Conservation (phyloP, 1,284 basidiomycete species). For the Apiotrichum gamsii region DNA sequence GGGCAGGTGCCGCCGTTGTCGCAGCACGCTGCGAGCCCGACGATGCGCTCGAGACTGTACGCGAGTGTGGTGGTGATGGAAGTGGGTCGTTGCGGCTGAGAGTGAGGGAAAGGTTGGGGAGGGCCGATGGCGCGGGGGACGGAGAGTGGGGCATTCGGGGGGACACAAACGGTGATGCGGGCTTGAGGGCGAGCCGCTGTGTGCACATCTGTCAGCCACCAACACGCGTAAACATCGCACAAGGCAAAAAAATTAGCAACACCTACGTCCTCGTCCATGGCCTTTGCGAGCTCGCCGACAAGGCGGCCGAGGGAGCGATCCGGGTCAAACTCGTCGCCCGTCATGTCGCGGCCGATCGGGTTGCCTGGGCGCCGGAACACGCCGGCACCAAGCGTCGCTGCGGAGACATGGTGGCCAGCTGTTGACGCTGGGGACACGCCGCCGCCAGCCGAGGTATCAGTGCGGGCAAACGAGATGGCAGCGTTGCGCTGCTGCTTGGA, state of each 20-base stretch:
- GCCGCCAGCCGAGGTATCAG: constrained; percentile 12
- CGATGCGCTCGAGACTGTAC: constrained; percentile 17
- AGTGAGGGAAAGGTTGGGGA: constrained; percentile 49
- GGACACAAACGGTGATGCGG: constrained; percentile 4
- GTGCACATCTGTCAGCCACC: neutral
- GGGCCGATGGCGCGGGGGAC: constrained; percentile 17
- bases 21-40: neutral
- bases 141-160: constrained; percentile 13
- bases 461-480: neutral
- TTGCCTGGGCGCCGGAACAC: constrained; percentile 50
- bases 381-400: constrained; percentile 74
- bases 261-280: constrained; percentile 36
- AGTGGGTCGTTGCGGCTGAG: constrained; percentile 38
- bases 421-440: constrained; percentile 59
- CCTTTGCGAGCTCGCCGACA: constrained; percentile 40
- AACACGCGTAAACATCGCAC: neutral
- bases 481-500: neutral
- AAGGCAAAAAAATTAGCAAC: neutral
- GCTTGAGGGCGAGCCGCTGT: constrained; percentile 13
- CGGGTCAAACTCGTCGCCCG: constrained; percentile 77
- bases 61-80: constrained; percentile 32
- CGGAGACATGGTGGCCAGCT: constrained; percentile 76
- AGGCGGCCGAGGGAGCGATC: constrained; percentile 66
- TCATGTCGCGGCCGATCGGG: constrained; percentile 50
- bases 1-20: constrained; percentile 4